Percentiles rank a stretch among this genome's conserved stretches.
Conservation (phyloP, 2,329 filamentous ascomycete genomes). For the Coniochaeta sp. region DNA sequence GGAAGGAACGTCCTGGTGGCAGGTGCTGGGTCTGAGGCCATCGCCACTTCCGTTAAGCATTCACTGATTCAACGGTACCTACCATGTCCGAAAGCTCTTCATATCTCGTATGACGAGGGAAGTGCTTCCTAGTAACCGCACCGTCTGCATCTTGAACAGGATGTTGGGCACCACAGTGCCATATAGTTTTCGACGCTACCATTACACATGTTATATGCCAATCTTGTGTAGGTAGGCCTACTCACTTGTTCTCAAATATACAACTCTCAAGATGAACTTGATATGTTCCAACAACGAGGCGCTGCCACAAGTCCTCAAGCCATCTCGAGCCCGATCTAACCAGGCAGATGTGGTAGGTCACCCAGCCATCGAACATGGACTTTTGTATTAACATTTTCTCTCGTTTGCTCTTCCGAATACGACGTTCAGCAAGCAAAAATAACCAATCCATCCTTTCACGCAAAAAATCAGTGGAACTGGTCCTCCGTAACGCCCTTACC, state of each 20-base stretch:
- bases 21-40: background rate
- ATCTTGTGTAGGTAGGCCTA: background rate
- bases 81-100: background rate
- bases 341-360: background rate
- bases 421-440: background rate
- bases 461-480: constrained; percentile 61
- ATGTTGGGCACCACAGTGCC: too few relatives aligned
- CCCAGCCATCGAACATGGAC: background rate
- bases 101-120: too few relatives aligned
- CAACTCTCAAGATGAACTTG: background rate
- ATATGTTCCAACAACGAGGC: background rate
- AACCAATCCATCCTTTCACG: background rate
- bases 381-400: background rate
- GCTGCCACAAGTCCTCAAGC: too few relatives aligned
- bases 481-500: constrained; percentile 96
- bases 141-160: too few relatives aligned
- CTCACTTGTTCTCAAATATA: background rate
- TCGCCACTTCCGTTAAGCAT: background rate
- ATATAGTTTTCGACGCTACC: too few relatives aligned
- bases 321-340: too few relatives aligned
- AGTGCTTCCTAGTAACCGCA: too few relatives aligned
- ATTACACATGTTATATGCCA: too few relatives aligned
- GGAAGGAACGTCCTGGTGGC: background rate
- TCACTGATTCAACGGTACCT: too few relatives aligned
- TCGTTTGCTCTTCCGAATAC: background rate